Evolutionary conservation across 169 alveolate species (phyloP), one percentile per base, ranked within the genome.

Genomic region (Eimeria praecox): DNA sequence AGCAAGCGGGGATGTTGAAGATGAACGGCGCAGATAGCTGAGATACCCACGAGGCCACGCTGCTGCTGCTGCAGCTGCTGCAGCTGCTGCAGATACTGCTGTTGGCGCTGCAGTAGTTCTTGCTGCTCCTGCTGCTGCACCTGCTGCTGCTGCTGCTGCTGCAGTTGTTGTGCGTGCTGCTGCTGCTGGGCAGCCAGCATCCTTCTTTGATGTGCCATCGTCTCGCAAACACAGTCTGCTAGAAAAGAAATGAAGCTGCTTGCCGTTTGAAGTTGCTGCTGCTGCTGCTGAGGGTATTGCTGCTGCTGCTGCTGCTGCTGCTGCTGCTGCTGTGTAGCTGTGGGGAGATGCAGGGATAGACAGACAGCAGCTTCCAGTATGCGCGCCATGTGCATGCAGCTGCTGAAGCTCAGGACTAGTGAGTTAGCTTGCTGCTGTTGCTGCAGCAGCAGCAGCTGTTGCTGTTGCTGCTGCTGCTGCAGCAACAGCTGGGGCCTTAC

Each of bases 321-420:
- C 16, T 6, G 40, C 62, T 77, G 87, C 59, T 40, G 69, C 69
- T 59, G 69, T 4, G 8, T 59, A 59, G 69, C 30, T 18, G 14
- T 35, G 38, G 87, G 87, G n/a, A 44, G 54, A 33, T 77, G 87
- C 59, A 77, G 62, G 64, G 87, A 77, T 1, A 77, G 87, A 62
- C 24, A 46, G 12, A 77, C 87, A 3, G 59, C 33, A 22, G 87
- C 62, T 40, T 77, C 87, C 35, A 77, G 62, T 46, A 77, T 40
- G 40, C 87, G 87, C 64, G 87, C 87, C 87, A 77, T 22, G 54
- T 77, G 87, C 87, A 77, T 77, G 87, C 87, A 77, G 62, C 87
- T 46, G 16, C 62, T 77, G 64, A 77, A 62, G 87, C 59, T n/a
- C 33, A 40, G 62, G 38, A 62, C 54, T 9, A 46, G 27, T 22